Percentiles rank a stretch among this genome's conserved stretches.
Evolutionary conservation across 208 protist genomes (phyloP).

Genomic region (Borovskyia barvae): DNA sequence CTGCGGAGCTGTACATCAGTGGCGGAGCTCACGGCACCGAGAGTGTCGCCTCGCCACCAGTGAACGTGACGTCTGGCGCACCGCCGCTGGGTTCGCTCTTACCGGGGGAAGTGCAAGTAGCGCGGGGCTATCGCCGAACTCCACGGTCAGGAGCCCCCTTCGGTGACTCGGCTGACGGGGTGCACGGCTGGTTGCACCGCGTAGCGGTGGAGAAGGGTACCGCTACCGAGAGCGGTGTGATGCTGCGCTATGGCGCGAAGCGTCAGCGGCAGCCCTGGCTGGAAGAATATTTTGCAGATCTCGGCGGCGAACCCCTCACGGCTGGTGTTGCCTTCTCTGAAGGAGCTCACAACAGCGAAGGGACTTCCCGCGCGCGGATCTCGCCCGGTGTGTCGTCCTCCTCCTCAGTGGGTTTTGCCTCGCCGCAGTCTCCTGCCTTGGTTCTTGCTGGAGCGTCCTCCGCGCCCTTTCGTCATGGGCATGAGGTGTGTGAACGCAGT

Average conservation of each 20-base stretch:
- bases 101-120: conserved; percentile 2
- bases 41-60: neutral
- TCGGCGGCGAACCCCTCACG: too few species aligned
- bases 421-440: conserved; percentile 11
- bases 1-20: conserved; percentile 16
- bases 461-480: neutral
- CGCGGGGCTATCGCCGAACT: conserved; percentile 9
- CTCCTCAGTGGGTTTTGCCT: neutral
- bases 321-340: too few species aligned
- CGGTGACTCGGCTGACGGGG: too few species aligned
- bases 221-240: neutral
- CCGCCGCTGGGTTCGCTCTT: neutral
- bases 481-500: neutral
- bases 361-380: neutral
- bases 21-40: neutral
- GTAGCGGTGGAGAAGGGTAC: neutral
- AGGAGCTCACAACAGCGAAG: too few species aligned
- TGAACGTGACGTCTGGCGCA: neutral
- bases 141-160: neutral
- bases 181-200: too few species aligned
- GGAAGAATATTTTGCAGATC: too few species aligned
- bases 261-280: conserved; percentile 5
- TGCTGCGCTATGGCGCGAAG: conserved; percentile 5
- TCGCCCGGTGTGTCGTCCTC: conserved; percentile 15
- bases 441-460: neutral